Evolutionary conservation across 805 yeast species (phyloP), one percentile per base, ranked within the genome.

Genomic region (Kazachstania viticola): DNA sequence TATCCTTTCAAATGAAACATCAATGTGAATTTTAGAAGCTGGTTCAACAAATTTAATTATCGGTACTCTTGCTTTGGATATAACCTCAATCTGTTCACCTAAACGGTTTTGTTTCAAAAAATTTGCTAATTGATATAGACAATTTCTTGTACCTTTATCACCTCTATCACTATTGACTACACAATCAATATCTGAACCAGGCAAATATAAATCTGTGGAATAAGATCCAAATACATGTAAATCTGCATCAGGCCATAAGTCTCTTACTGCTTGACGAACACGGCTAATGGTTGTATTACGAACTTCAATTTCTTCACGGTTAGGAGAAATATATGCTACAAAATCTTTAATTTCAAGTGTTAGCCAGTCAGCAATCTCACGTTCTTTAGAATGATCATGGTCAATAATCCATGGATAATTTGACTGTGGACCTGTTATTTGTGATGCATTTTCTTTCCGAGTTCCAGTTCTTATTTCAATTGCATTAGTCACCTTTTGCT

Each of bases 121-220:
- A 4, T 84, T 73, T 2, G 94, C 75, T 9, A 88, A 61, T 45
- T 75, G 76, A 51, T 77, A 85, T 28, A 88, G 57, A 16, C 71
- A 61, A n/a, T 73, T 65, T 48, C 82, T 70, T 36, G 67, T 70
- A 45, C 72, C 84, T 32, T 62, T 62, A 43, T 71, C 69, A 3
- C 77, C 75, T 11, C 61, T 57, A 13, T 65, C 57, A 15, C 94
- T 79, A 3, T 77, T 63, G 16, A 88, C 71, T 28, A 87, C 96
- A 75, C 91, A 77, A 56, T 88, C 98, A 21, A 88, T 84, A 64
- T 88, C 98, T 0, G 95, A 83, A 2, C 94, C 94, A 0, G 97
- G 97, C 13, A 88, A 63, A 49, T 85, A 88, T 38, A 88, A 61
- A 49, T 87, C 95, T 0, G 96, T 87, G 0, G 97, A 95, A 54